Conservation (phyloP, 495 filamentous ascomycete species). For the Patellaria atrata region DNA sequence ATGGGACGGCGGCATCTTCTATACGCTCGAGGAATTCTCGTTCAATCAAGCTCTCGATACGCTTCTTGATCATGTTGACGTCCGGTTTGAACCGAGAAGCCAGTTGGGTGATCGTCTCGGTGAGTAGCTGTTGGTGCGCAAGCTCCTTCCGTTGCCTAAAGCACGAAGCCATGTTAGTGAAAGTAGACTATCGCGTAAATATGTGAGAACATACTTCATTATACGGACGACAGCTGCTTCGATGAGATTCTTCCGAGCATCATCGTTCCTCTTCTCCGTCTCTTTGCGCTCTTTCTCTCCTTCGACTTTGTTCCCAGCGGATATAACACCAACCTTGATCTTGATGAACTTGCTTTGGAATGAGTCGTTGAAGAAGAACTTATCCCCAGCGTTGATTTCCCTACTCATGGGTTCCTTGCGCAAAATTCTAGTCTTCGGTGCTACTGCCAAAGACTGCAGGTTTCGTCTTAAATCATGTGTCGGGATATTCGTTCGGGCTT, state of each 20-base stretch:
- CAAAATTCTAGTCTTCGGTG: conserved; percentile 68
- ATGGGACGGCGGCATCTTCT: conserved; percentile 48
- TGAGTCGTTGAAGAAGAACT: conserved; percentile 69
- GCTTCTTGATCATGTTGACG: conserved; percentile 76
- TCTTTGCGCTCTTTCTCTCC: conserved; percentile 67
- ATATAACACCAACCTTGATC: conserved; percentile 70
- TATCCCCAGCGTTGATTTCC: conserved; percentile 63
- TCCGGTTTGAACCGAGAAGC: conserved; percentile 74
- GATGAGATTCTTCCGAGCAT: conserved; percentile 59
- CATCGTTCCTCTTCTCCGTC: conserved; percentile 77
- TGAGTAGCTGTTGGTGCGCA: conserved; percentile 63
- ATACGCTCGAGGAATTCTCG: conserved; percentile 89
- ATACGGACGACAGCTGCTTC: conserved; percentile 87
- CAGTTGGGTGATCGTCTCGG: conserved; percentile 73
- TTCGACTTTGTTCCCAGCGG: conserved; percentile 65
- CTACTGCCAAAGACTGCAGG: conserved; percentile 72
- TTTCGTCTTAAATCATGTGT: conserved; percentile 62
- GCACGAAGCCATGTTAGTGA: conserved; percentile 2
- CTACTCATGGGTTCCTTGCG: conserved; percentile 74
- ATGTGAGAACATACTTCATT: conserved; percentile 63
- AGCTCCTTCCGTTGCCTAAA: conserved; percentile 78
- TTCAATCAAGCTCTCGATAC: conserved; percentile 85
- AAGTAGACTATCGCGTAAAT: conserved; percentile 9
- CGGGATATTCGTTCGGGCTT: conserved; percentile 71
- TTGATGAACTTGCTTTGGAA: conserved; percentile 72